Evolutionary conservation across 257 asterid genomes (phyloP).

Genomic region (Euphrasia confusa): DNA sequence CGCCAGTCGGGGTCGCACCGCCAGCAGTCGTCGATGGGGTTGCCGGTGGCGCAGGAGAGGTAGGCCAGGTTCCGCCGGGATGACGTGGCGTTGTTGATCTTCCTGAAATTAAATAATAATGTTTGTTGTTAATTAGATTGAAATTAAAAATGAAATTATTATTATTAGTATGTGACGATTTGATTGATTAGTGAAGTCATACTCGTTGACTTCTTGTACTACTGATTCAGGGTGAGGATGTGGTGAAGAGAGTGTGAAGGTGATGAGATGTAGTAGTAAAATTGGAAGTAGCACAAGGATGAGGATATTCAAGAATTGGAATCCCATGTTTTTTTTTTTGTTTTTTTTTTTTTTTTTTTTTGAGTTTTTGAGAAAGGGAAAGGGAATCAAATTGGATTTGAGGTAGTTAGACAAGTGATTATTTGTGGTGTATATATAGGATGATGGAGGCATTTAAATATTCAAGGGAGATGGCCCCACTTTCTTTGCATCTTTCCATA

Average conservation of each 20-base stretch:
- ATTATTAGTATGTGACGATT: too few species aligned
- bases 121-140: neutral
- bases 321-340: slow-evolving; percentile 26
- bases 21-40: slow-evolving; percentile 94
- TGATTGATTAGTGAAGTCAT: slow-evolving; percentile 18
- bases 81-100: slow-evolving; percentile 34
- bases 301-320: slow-evolving; percentile 30
- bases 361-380: too few species aligned
- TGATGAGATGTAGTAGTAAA: slow-evolving; percentile 20
- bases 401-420: too few species aligned
- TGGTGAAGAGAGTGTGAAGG: slow-evolving; percentile 38
- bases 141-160: too few species aligned
- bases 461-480: too few species aligned
- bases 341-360: neutral
- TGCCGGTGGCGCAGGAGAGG: slow-evolving; percentile 66
- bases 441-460: too few species aligned
- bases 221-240: slow-evolving; percentile 56
- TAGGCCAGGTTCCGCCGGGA: slow-evolving; percentile 57
- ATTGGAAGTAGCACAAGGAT: slow-evolving; percentile 29
- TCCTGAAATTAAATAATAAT: neutral
- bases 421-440: too few species aligned
- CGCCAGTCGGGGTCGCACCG: slow-evolving; percentile 78
- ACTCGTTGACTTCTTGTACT: slow-evolving; percentile 62
- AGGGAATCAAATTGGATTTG: too few species aligned
- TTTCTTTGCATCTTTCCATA: too few species aligned